Conservation (phyloP, 352 stramenopile species). For the Pythium apleroticum region DNA sequence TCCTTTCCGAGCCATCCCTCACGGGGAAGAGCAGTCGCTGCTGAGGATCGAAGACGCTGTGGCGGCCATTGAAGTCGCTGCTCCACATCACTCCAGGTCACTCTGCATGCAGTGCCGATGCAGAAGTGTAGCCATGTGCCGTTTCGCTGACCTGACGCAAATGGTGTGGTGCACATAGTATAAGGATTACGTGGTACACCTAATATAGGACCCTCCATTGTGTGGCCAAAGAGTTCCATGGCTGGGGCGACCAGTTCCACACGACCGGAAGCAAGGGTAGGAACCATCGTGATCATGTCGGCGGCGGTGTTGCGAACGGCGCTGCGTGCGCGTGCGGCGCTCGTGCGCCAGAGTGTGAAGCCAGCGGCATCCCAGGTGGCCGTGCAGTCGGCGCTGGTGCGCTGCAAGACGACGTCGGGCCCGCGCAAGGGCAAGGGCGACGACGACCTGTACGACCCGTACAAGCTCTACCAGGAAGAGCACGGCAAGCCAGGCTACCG, state of each 20-base stretch:
- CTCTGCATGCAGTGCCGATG: no score
- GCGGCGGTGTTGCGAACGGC: constrained; percentile 47
- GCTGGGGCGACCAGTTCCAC: constrained; percentile 26
- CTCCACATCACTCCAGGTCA: constrained; percentile 56
- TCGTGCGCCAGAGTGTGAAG: constrained; percentile 9
- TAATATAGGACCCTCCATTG: constrained; percentile 8
- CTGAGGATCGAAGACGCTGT: constrained; percentile 36
- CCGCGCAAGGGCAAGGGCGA: constrained; percentile 13
- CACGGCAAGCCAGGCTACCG: constrained; percentile 70
- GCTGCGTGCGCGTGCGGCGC: constrained; percentile 25
- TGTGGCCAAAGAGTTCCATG: constrained; percentile 21
- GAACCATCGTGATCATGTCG: constrained; percentile 31
- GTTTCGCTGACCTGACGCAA: neutral
- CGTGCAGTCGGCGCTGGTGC: constrained; percentile 8
- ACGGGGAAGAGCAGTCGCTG: constrained; percentile 60
- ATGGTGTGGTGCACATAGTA: constrained; percentile 13
- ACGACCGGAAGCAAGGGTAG: neutral
- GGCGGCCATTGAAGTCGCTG: constrained; percentile 33
- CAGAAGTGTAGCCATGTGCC: constrained; percentile 22
- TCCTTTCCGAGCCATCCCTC: constrained; percentile 19
- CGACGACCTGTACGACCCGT: constrained; percentile 73
- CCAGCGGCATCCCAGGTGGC: neutral
- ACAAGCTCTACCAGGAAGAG: constrained; percentile 78
- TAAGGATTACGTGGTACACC: constrained; percentile 13
- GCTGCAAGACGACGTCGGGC: constrained; percentile 20